Conservation (phyloP, 2,329 filamentous ascomycete species). For the Diplodia mutila region DNA sequence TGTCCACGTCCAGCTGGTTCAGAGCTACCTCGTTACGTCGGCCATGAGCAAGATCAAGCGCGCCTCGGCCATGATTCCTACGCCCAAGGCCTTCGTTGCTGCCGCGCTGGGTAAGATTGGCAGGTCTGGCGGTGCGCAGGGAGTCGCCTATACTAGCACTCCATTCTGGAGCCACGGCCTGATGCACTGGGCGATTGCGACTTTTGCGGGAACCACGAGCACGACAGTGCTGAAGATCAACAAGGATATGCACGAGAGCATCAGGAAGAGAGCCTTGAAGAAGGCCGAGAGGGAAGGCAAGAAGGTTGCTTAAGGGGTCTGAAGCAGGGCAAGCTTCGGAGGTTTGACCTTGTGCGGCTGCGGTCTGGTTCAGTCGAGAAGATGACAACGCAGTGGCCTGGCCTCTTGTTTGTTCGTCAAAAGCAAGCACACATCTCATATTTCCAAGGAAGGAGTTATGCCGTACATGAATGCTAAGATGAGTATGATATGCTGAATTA, state of each 20-base stretch:
- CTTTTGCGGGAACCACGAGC: slow-evolving; percentile 62
- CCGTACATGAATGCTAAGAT: too few species aligned
- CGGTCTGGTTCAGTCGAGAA: too few species aligned
- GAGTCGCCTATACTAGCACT: slow-evolving; percentile 80
- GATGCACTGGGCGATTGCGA: slow-evolving; percentile 79
- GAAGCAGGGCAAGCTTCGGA: neutral
- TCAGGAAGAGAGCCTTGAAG: slow-evolving; percentile 77
- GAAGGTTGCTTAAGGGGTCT: slow-evolving; percentile 51
- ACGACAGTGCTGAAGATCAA: slow-evolving; percentile 63
- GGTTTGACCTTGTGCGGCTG: neutral
- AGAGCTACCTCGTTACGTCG: slow-evolving; percentile 91
- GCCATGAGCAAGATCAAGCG: slow-evolving; percentile 96
- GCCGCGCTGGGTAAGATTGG: slow-evolving; percentile 81
- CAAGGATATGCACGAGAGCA: slow-evolving; percentile 76
- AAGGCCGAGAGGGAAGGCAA: slow-evolving; percentile 79
- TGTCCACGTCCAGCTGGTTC: slow-evolving; percentile 86
- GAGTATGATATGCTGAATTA: too few species aligned
- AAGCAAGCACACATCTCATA: too few species aligned
- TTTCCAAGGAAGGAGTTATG: too few species aligned
- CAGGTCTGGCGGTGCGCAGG: slow-evolving; percentile 73
- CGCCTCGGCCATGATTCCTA: slow-evolving; percentile 76
- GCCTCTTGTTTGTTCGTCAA: too few species aligned
- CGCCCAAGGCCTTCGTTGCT: slow-evolving; percentile 79
- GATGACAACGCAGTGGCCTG: too few species aligned
- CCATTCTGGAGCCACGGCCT: slow-evolving; percentile 92